Conservation (phyloP, 441 rosid species). For the Syzygium malaccense region DNA sequence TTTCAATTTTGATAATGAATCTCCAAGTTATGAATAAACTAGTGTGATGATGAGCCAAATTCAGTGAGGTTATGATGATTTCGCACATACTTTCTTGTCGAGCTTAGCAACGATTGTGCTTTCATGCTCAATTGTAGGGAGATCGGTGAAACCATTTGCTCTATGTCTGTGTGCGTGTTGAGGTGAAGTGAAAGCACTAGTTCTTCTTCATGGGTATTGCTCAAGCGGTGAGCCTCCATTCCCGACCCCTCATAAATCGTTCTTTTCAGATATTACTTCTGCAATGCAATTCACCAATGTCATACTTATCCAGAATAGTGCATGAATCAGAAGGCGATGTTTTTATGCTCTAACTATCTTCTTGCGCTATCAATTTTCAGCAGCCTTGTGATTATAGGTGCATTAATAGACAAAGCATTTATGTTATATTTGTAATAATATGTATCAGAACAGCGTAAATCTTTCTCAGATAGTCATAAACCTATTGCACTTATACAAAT, state of each 20-base stretch:
- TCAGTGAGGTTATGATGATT: neutral
- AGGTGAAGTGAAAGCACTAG: neutral
- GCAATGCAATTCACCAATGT: neutral
- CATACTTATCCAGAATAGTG: neutral
- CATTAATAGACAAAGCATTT: neutral
- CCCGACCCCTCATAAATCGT: neutral
- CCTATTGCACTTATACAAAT: too few species aligned
- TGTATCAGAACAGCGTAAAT: neutral
- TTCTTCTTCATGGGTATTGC: neutral
- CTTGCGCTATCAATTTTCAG: neutral
- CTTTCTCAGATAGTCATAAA: neutral
- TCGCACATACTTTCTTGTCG: neutral
- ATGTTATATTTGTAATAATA: neutral
- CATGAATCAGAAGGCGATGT: neutral
- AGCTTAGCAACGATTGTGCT: neutral
- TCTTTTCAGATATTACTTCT: neutral
- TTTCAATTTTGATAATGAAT: neutral
- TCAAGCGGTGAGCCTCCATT: neutral
- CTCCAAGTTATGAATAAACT: neutral
- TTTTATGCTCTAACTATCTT: neutral
- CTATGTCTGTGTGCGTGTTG: neutral
- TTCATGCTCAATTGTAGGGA: neutral
- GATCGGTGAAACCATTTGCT: neutral
- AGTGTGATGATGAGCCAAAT: neutral
- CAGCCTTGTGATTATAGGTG: neutral